Conservation (phyloP, 2,329 filamentous ascomycete species). For the Coniochaeta hoffmannii region DNA sequence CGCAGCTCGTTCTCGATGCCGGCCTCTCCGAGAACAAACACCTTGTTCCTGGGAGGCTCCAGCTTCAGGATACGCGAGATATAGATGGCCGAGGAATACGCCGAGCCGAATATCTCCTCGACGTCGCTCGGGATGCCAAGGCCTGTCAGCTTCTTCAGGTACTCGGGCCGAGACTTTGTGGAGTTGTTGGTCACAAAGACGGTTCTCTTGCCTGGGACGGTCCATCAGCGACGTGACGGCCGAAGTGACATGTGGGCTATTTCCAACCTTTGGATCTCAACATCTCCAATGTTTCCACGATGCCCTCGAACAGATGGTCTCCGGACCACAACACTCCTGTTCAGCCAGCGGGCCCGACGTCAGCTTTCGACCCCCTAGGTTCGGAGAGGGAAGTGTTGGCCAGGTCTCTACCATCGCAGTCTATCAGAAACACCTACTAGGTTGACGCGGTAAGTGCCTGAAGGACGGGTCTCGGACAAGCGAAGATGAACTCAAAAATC, state of each 20-base stretch:
- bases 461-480: background rate
- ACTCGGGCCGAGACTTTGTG: conserved; percentile 88
- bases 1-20: conserved; percentile 86
- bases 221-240: conserved; percentile 3
- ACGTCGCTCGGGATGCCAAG: conserved; percentile 73
- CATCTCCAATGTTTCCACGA: conserved; percentile 77
- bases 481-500: background rate
- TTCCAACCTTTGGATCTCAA: conserved; percentile 68
- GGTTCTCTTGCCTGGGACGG: conserved; percentile 67
- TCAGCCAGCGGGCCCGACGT: background rate
- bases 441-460: background rate
- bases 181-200: conserved; percentile 99
- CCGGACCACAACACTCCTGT: conserved; percentile 94
- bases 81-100: conserved; percentile 93
- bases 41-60: conserved; percentile 74
- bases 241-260: background rate
- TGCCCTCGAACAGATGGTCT: conserved; percentile 77
- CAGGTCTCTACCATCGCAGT: conserved; percentile 81
- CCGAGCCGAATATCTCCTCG: conserved; percentile 92
- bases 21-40: conserved; percentile 85
- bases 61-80: conserved; percentile 86
- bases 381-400: background rate
- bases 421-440: conserved; percentile 77
- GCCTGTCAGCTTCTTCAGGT: conserved; percentile 79
- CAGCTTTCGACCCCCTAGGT: background rate